Base-by-base conservation (phyloP, 345 rosid species). In the Linum lewisii region DNA sequence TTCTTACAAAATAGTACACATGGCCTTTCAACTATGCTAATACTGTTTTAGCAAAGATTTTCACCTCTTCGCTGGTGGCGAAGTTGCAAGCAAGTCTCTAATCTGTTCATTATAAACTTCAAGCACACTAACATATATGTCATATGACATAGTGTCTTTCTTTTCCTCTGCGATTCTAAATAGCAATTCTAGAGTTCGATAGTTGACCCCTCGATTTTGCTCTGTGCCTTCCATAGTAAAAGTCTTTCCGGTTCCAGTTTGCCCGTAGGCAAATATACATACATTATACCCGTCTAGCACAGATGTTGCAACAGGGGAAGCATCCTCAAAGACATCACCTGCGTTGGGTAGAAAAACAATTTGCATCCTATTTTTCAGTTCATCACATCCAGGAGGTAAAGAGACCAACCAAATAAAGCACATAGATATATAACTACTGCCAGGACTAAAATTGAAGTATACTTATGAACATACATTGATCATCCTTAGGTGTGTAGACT, bases 161-260 rank as follows among this genome's bases (percentile, higher is more conserved):
- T 52, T 66, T 22, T 66, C 59, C 14, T 37, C 58, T 2, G 52
- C 58, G 51, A 38, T 59, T 58, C 51, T 36, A 38, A 50, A 66
- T 21, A 66, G 21, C 7, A 21, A 23, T 37, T 66, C 37, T 19
- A 66, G 52, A 6, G 69, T 66, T 7, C 59, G 51, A 14, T 66
- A 66, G 42, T 66, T 66, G 52, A 66, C 63, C 51, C 69, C 69
- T 59, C 69, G 37, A 23, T 66, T 52, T 14, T 59, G 52, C 58
- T 59, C 20, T 0, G 69, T 58, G 29, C 69, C 69, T 50, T 66
- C 69, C 69, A 66, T 66, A 7, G 69, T 66, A 20, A 59, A 66
- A 32, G 62, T 64, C 32, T 64, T 64, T 26, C 68, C 68, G 2
- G 68, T 64, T 21, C 68, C 68, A 26, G 68, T 64, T 57, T 64